Conservation (phyloP, 768 basidiomycete species). For the Omphalotus guepiniiformis region DNA sequence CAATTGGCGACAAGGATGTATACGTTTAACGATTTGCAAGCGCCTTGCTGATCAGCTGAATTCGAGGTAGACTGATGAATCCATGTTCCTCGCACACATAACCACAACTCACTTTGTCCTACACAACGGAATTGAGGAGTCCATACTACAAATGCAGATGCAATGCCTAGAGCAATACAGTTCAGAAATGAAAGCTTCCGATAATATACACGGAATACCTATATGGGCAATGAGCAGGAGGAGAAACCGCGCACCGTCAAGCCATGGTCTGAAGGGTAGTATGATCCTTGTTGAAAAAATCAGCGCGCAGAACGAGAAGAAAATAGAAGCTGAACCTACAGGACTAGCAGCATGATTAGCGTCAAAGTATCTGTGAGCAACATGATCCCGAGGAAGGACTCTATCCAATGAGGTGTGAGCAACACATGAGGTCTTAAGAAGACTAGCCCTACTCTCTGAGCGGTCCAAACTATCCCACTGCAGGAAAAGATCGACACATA, state of each 20-base stretch:
- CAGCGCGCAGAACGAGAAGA: slow-evolving; percentile 8
- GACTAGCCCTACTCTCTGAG: slow-evolving; percentile 39
- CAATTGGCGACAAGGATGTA: slow-evolving; percentile 50
- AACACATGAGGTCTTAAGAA: not conserved
- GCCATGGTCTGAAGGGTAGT: slow-evolving; percentile 45
- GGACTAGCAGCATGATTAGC: slow-evolving; percentile 34
- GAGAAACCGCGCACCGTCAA: slow-evolving; percentile 48
- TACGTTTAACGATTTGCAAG: slow-evolving; percentile 45
- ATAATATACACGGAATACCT: slow-evolving; percentile 28
- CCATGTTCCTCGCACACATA: not conserved
- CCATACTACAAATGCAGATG: slow-evolving; percentile 39
- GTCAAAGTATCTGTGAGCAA: slow-evolving; percentile 37
- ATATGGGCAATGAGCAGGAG: slow-evolving; percentile 42
- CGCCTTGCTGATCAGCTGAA: slow-evolving; percentile 33
- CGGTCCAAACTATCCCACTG: slow-evolving; percentile 42
- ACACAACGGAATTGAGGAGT: slow-evolving; percentile 40
- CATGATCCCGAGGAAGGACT: slow-evolving; percentile 42
- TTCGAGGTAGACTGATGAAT: slow-evolving; percentile 24
- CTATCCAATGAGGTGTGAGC: slow-evolving; percentile 21
- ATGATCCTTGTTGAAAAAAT: slow-evolving; percentile 33
- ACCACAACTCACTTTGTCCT: slow-evolving; percentile 30
- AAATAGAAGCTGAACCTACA: slow-evolving; percentile 29
- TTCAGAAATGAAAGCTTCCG: not conserved
- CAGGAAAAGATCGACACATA: slow-evolving; percentile 41
- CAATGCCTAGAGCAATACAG: slow-evolving; percentile 30